A percentile compares a stretch with the other conserved stretches of the same genome.
These are phyloP conservation scores for Rutidosis leptorrhynchoides DNA, from an alignment of 129 eudicot species.

Conservation along the genomic window DNA sequence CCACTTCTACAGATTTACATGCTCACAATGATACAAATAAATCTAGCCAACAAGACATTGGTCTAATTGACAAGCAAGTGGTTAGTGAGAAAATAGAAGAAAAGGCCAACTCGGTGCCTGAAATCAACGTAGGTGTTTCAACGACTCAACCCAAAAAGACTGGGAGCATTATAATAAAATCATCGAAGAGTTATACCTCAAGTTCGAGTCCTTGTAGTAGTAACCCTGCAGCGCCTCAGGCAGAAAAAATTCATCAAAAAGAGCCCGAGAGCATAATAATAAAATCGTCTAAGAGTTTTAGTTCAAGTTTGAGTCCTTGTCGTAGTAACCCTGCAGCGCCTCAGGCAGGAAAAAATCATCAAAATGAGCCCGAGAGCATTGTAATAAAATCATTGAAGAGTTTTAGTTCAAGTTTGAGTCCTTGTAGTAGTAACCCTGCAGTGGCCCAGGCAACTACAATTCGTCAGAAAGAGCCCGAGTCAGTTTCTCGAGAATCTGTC, in stretches of 20 bases:
- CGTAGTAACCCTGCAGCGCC: constrained; percentile 38
- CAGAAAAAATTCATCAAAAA: constrained; percentile 41
- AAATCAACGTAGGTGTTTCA: constrained; percentile 32
- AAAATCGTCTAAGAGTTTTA: constrained; percentile 56
- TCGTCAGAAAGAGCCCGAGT: constrained; percentile 44
- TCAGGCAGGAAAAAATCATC: constrained; percentile 40
- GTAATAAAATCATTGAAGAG: constrained; percentile 65
- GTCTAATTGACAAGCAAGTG: constrained; percentile 44
- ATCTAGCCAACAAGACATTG: constrained; percentile 55
- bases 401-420: constrained; percentile 58
- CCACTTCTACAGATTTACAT: constrained; percentile 57
- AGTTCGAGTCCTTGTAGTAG: constrained; percentile 55
- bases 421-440: constrained; percentile 48
- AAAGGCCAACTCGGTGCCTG: constrained; percentile 66
- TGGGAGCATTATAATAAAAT: constrained; percentile 65
- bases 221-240: constrained; percentile 40
- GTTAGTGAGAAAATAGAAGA: constrained; percentile 69
- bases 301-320: constrained; percentile 60
- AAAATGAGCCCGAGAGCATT: constrained; percentile 60
- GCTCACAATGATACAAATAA: constrained; percentile 66
- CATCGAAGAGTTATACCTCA: constrained; percentile 57
- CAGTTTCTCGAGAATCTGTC: constrained; percentile 30
- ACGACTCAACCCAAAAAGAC: constrained; percentile 46
- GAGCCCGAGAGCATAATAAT: constrained; percentile 68
- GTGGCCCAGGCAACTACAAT: constrained; percentile 38